phyloP scores from a whole-genome alignment of 768 basidiomycete genomes.

The Collybia nuda region DNA sequence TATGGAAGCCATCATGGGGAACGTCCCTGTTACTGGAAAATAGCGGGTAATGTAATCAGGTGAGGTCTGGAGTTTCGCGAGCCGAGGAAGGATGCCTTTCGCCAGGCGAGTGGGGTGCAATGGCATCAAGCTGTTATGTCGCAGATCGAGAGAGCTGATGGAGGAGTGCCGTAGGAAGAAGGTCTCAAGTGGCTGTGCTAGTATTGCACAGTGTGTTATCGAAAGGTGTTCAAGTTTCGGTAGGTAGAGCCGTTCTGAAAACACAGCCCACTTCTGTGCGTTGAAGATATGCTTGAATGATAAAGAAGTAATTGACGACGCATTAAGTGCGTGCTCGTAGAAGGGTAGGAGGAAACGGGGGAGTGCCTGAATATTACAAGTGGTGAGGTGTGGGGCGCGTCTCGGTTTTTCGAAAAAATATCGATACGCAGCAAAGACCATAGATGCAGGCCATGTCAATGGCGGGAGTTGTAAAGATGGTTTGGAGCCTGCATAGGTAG shows the following conservation, averaged over 20 bases:
- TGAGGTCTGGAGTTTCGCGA: neutral
- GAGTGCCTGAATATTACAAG: neutral
- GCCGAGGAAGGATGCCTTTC: neutral
- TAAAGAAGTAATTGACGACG: neutral
- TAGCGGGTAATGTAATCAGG: slow-evolving; percentile 2
- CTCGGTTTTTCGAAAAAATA: neutral
- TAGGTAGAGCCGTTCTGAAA: neutral
- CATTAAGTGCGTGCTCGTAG: slow-evolving; percentile 1
- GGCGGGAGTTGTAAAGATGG: neutral
- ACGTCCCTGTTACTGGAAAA: neutral
- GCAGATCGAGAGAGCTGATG: slow-evolving; percentile 1
- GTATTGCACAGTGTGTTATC: neutral
- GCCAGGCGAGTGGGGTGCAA: neutral
- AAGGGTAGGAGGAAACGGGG: slow-evolving; percentile 5
- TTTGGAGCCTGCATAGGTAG: neutral
- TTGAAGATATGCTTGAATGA: slow-evolving; percentile 3
- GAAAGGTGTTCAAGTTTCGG: slow-evolving; percentile 1
- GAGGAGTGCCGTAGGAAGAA: slow-evolving; percentile 3
- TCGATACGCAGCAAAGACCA: neutral
- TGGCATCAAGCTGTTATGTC: slow-evolving; percentile 1
- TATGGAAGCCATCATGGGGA: neutral
- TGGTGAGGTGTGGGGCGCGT: neutral
- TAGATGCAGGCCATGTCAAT: neutral
- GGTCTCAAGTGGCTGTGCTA: neutral
- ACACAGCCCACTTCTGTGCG: slow-evolving; percentile 1